Evolutionary conservation across 176 grass and related monocot genomes (phyloP), one percentile per base, ranked within the genome.

Genomic region (Oryza brachyantha): DNA sequence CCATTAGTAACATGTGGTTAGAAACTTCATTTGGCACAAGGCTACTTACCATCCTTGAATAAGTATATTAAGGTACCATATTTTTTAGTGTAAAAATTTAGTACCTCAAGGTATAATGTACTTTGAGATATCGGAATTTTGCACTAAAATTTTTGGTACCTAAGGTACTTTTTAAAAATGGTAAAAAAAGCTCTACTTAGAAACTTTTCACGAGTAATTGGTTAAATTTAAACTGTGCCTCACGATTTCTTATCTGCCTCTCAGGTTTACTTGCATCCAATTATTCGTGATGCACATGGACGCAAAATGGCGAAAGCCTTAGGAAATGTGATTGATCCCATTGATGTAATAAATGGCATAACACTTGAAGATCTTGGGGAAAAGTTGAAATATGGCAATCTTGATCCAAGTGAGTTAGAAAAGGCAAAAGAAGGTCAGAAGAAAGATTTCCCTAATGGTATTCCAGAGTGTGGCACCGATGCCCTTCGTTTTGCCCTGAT

Each of bases 191-290:
- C n/a, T n/a, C n/a, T n/a, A n/a, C n/a, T n/a, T n/a, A n/a, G n/a
- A 43, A 12, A 43, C 13, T 13, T 3, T 13, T 43, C 41, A 43
- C 12, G 12, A 43, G 41, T 43, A 43, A 48, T 48, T 16, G 4
- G 17, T 17, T 48, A 48, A 13, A 48, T 48, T 50, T 50, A 17
- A 50, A 50, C 46, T 16, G 17, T 50, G 5, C 1, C 46, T 50
- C 16, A 26, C 62, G 34, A 0, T 27, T 29, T 37, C 35, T 50
- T 50, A 50, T 50, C 46, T 60, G 12, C 58, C 25, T 45, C 52
- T 43, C 78, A 93, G 91, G 88, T 93, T 66, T 93, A 93, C 71
- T 82, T 93, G 78, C 91, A 93, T 67, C 91, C 91, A n/a, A 93
- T 93, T 66, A 77, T 93, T 35, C 87, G 88, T 34, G 91, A 93